Percentiles rank a stretch among this genome's conserved stretches.
Conservation (phyloP, 345 rosid species). For the Ceriops tagal region DNA sequence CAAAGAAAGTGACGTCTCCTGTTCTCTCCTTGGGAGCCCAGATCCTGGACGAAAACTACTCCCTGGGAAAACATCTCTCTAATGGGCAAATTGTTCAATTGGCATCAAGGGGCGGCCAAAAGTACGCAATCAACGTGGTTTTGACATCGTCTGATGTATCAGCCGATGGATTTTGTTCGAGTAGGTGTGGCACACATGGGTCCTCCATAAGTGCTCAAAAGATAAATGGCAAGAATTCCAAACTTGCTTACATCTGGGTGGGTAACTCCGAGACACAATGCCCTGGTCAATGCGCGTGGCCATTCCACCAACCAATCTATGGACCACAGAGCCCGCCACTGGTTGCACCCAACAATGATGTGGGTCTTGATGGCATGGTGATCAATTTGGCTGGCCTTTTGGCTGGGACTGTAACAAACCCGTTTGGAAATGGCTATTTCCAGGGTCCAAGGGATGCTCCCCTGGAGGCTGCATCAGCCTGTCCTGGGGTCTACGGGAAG, state of each 20-base stretch:
- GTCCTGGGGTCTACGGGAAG: constrained; percentile 24
- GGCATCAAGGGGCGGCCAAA: constrained; percentile 18
- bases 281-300: constrained; percentile 35
- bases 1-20: constrained; percentile 10
- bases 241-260: constrained; percentile 32
- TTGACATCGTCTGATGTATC: constrained; percentile 23
- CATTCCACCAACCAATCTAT: constrained; percentile 31
- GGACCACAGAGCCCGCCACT: constrained; percentile 25
- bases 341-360: constrained; percentile 28
- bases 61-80: constrained; percentile 26
- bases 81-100: constrained; percentile 19
- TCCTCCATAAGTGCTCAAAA: constrained; percentile 9
- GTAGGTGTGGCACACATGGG: constrained; percentile 26
- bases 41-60: constrained; percentile 17
- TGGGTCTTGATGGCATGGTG: constrained; percentile 27
- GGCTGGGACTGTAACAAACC: constrained; percentile 33
- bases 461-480: constrained; percentile 30
- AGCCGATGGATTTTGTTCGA: constrained; percentile 27
- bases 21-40: constrained; percentile 13
- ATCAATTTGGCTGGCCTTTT: constrained; percentile 27
- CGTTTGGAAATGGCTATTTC: constrained; percentile 28
- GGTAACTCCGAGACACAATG: constrained; percentile 32
- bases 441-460: constrained; percentile 36
- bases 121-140: constrained; percentile 24
- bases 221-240: constrained; percentile 7